A percentile compares a stretch with the other conserved stretches of the same genome.
Conservation (phyloP, 345 rosid genomes). For the Cochlearia excelsa region DNA sequence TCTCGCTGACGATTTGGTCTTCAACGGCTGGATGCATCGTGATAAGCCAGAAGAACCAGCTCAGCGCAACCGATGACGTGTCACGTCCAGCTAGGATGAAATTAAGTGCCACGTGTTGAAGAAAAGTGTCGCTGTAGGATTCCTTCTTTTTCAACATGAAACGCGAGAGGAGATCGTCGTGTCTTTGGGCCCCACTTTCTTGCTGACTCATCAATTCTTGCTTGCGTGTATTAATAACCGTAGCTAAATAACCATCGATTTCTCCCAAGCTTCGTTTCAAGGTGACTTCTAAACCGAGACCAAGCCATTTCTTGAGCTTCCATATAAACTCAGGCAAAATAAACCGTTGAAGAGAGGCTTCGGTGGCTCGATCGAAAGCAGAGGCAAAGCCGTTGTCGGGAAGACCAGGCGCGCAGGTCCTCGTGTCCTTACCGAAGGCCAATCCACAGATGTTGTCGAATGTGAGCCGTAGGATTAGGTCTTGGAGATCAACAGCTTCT, state of each 20-base stretch:
- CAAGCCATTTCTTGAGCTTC: conserved; percentile 79
- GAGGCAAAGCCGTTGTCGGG: conserved; percentile 71
- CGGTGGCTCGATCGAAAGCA: conserved; percentile 86
- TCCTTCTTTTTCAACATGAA: conserved; percentile 81
- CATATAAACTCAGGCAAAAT: conserved; percentile 76
- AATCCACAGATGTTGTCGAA: conserved; percentile 95
- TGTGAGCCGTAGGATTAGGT: conserved; percentile 81
- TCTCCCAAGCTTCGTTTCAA: conserved; percentile 66
- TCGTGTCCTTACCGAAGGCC: conserved; percentile 88
- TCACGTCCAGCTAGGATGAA: conserved; percentile 97
- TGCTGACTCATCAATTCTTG: conserved; percentile 55
- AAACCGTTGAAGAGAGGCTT: conserved; percentile 85
- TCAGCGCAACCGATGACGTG: conserved; percentile 85
- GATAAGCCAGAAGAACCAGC: conserved; percentile 92
- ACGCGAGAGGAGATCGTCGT: conserved; percentile 80
- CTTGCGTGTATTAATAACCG: conserved; percentile 66
- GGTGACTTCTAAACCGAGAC: conserved; percentile 78
- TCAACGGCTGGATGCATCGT: conserved; percentile 59
- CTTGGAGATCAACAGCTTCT: conserved; percentile 78
- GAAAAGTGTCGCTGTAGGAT: conserved; percentile 64
- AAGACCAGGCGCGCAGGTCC: conserved; percentile 67
- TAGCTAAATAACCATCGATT: conserved; percentile 60
- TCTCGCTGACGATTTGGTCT: conserved; percentile 61
- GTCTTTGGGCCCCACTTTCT: conserved; percentile 46
- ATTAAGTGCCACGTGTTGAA: conserved; percentile 85